Base-by-base conservation (phyloP, 768 basidiomycete species). In the Russula abietina region DNA sequence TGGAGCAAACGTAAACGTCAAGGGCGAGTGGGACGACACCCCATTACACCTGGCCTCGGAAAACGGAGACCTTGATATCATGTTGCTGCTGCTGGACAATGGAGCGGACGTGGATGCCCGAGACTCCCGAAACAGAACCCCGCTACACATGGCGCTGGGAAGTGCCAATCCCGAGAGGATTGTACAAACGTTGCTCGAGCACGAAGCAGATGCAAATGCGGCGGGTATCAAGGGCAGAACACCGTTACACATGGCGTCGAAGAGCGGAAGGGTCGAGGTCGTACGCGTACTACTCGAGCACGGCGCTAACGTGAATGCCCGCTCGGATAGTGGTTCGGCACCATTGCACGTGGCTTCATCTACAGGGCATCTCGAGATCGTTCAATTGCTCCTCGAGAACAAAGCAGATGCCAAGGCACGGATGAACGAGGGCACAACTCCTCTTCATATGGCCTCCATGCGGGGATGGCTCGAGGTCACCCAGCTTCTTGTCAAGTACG, bases 171-270 rank as follows among this genome's bases (percentile, higher is more conserved):
- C 48, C 36, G 58, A 39, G 4, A 17, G 22, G 33, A 30, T 48
- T n/a, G 30, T 48, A 3, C 56, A 48, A 30, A n/a, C 39, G 32
- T 36, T 59, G n/a, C 58, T 59, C 36, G 33, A 59, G n/a, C 58
- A 52, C 36, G 36, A 17, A 19, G 49, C 49, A 8, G 36, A 59
- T 39, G 33, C 28, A 24, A 52, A 59, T 30, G 49, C 38, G 24
- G 30, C 24, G 28, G 26, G 10, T 11, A 17, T 6, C 4, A 14
- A 48, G 4, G 32, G 32, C 12, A 30, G 4, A n/a, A 57, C 56
- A 0, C 43, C 32, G 22, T 48, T 57, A 46, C 56, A 57, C 45
- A 36, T 58, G 57, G 57, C 57, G n/a, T 49, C 57, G 19, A 43
- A 9, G 16, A 55, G 24, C 17, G 54, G 54, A 11, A 39, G 28